phyloP scores from a whole-genome alignment of 345 rosid species.

The Leavenworthia alabamica region DNA sequence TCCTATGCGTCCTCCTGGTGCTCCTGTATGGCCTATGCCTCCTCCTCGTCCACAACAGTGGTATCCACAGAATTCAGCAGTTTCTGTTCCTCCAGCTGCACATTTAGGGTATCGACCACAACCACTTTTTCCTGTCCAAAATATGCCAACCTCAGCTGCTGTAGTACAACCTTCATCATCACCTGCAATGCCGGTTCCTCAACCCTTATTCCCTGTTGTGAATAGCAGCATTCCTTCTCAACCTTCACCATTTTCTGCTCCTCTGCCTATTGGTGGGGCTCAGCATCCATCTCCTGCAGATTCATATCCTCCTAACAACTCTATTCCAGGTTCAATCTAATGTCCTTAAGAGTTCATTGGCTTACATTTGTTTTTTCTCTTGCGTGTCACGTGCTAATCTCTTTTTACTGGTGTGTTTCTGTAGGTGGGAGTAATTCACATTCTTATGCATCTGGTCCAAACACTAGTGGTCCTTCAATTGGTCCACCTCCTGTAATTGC shows the following conservation, averaged over 20 bases:
- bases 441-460: constrained; percentile 97
- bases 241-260: constrained; percentile 51
- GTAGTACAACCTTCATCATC: constrained; percentile 41
- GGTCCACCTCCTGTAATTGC: constrained; percentile 99
- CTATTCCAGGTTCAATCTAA: constrained; percentile 42
- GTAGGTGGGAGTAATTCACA: constrained; percentile 59
- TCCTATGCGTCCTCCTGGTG: too few relatives aligned
- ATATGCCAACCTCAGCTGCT: constrained; percentile 41
- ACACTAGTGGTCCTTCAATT: constrained; percentile 89
- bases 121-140: constrained; percentile 91
- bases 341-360: background rate
- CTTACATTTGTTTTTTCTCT: constrained; percentile 3
- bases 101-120: constrained; percentile 59
- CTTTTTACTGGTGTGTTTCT: constrained; percentile 9
- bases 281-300: constrained; percentile 42
- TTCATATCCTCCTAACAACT: too few relatives aligned
- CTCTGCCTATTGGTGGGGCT: constrained; percentile 40
- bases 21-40: constrained; percentile 59
- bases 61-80: constrained; percentile 64
- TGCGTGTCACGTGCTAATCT: background rate
- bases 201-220: constrained; percentile 92
- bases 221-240: constrained; percentile 56
- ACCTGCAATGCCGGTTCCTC: constrained; percentile 56
- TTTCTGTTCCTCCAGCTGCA: constrained; percentile 49
- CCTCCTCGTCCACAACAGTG: constrained; percentile 87